These are phyloP conservation scores for Chimonanthus praecox DNA, from an alignment of 164 flowering plant genomes.

Conservation along the genomic window DNA sequence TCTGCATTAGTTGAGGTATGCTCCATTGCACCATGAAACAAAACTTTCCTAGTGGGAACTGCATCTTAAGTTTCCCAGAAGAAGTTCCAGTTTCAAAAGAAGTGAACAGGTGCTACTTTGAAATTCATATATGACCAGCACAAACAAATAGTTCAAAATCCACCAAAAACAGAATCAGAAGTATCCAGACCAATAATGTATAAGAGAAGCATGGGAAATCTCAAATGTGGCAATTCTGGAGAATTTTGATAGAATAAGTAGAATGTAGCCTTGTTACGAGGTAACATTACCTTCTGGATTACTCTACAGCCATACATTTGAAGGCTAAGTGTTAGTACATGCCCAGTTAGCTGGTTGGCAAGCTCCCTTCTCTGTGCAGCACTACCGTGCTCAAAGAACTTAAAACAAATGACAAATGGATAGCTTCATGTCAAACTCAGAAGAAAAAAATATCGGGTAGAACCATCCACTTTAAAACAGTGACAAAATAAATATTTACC, in stretches of 20 bases:
- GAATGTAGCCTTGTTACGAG: background rate
- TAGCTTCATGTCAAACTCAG: slow-evolving; percentile 1
- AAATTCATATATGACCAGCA: background rate
- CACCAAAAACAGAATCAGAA: background rate
- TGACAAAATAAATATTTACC: slow-evolving; percentile 33
- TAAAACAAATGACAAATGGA: slow-evolving; percentile 6
- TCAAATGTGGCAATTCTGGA: background rate
- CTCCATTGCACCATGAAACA: too few species aligned
- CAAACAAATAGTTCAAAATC: too few species aligned
- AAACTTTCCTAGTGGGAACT: background rate
- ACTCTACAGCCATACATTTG: slow-evolving; percentile 95
- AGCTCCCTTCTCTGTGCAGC: slow-evolving; percentile 66
- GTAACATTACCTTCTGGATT: slow-evolving; percentile 62
- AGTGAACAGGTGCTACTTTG: background rate
- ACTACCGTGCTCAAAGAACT: slow-evolving; percentile 89
- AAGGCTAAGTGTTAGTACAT: slow-evolving; percentile 71
- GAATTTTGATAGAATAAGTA: background rate
- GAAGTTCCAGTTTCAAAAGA: background rate
- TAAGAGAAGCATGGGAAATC: background rate
- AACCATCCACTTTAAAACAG: background rate
- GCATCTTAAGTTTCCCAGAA: background rate
- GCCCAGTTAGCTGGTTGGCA: slow-evolving; percentile 64
- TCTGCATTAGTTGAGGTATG: too few species aligned
- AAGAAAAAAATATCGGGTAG: background rate
- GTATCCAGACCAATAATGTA: background rate